Base-by-base conservation (phyloP, 306 rosid genomes). In the Quercus robur region DNA sequence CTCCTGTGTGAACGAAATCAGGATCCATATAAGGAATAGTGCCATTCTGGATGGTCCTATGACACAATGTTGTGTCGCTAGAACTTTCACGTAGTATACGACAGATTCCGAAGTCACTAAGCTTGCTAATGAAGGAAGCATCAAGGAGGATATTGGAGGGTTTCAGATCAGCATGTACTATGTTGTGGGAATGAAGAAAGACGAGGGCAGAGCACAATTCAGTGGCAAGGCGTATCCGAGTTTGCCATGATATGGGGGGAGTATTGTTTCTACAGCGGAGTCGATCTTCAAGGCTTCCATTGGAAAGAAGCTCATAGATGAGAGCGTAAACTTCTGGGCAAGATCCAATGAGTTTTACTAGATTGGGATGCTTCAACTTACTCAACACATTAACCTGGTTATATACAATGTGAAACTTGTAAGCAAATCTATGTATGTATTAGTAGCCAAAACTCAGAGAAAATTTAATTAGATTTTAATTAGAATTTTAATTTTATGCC, bases 1-100 rank as follows among this genome's bases (percentile, higher is more conserved):
- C 91, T 69, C 85, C 89, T 4, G 82, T 77, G 17, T 80, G 74
- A 30, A 84, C 66, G 71, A 81, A 79, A 77, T 86, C 91, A 13
- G 91, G 91, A 75, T 86, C 91, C 81, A 86, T 75, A 83, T 88
- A 88, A 2, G 84, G 72, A 28, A 81, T 46, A 57, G 91, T 88
- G 13, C 91, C 89, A 49, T 80, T 85, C 0, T 85, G 88, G 20
- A 46, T 82, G 31, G 91, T 87, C 73, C 78, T 71, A 80, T 83
- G 85, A 57, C 67, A 62, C n/a, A 61, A 11, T 18, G 21, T 33
- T 18, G 49, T 18, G 19, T 35, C 12, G 84, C 19, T 66, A 5
- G 71, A 66, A 66, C 46, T 66, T 6, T 33, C 23, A 6, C 18
- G 49, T 19, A 30, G 23, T 2, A 31, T 20, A 66, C 35, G 71